phyloP scores from a whole-genome alignment of 2,329 filamentous ascomycete genomes.

The Aureobasidium sp. region DNA sequence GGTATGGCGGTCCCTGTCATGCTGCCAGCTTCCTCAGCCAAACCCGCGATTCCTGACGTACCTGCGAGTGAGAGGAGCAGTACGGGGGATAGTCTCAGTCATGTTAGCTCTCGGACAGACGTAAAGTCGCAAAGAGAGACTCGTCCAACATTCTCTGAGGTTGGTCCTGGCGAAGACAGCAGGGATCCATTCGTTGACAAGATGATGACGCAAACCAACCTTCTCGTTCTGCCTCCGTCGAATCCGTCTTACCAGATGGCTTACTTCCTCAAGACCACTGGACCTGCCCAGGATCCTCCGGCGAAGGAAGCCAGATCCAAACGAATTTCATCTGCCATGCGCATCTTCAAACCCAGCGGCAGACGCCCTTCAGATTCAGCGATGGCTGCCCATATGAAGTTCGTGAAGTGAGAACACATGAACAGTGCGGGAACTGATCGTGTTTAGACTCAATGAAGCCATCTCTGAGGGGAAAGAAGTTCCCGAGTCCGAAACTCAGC shows the following conservation, averaged over 20 bases:
- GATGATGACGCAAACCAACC: slow-evolving; percentile 28
- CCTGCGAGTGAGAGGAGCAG: slow-evolving; percentile 5
- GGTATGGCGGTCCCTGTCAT: slow-evolving; percentile 17
- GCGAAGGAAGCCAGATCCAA: slow-evolving; percentile 15
- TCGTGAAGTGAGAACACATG: background rate
- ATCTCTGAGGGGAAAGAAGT: background rate
- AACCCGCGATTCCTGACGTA: background rate
- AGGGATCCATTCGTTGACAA: slow-evolving; percentile 18
- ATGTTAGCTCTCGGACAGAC: slow-evolving; percentile 9
- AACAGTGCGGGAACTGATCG: background rate
- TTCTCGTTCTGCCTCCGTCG: slow-evolving; percentile 23
- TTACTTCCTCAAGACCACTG: slow-evolving; percentile 33
- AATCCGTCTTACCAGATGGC: slow-evolving; percentile 31
- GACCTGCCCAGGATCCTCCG: slow-evolving; percentile 26
- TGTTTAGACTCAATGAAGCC: background rate
- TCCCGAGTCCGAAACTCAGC: background rate
- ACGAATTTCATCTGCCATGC: slow-evolving; percentile 25
- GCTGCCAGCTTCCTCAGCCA: slow-evolving; percentile 10
- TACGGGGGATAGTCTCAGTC: background rate
- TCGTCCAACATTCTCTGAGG: background rate
- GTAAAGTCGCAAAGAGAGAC: background rate
- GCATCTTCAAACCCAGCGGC: slow-evolving; percentile 24
- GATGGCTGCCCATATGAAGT: slow-evolving; percentile 23
- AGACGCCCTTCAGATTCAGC: slow-evolving; percentile 16
- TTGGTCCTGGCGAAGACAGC: background rate